Percentiles rank a stretch among this genome's conserved stretches.
Evolutionary conservation across 805 yeast species (phyloP).

Genomic region (Candida nemodendra): DNA sequence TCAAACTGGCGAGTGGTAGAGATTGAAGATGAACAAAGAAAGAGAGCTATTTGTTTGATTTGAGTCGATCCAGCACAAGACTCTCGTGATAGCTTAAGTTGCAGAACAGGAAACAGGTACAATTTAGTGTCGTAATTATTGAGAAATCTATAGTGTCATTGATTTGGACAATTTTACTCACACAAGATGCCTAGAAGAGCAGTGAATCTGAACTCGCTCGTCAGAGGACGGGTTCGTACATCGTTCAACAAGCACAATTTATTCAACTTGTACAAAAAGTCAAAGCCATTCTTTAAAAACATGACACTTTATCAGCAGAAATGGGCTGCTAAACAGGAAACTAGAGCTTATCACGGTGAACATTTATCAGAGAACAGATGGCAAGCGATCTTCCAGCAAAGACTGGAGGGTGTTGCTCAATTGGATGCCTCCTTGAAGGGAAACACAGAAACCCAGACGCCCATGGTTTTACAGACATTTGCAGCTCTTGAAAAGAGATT

Average conservation of each 20-base stretch:
- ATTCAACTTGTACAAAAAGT: constrained; percentile 82
- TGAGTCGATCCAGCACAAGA: too few species aligned
- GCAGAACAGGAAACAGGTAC: too few species aligned
- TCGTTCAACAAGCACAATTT: constrained; percentile 90
- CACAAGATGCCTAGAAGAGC: constrained; percentile 32
- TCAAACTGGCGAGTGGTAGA: too few species aligned
- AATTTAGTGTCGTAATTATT: too few species aligned
- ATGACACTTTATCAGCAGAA: constrained; percentile 86
- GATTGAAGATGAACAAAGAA: too few species aligned
- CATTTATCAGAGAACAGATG: constrained; percentile 81
- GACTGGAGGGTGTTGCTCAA: constrained; percentile 83
- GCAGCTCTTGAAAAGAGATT: constrained; percentile 86
- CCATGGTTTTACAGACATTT: constrained; percentile 83
- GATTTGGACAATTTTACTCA: too few species aligned
- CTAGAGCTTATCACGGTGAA: constrained; percentile 96
- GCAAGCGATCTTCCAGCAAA: constrained; percentile 66
- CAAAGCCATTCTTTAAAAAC: constrained; percentile 48
- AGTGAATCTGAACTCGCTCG: constrained; percentile 30
- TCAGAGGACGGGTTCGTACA: constrained; percentile 61
- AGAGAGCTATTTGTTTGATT: constrained; percentile 5
- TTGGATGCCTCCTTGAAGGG: constrained; percentile 78
- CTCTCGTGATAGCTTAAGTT: too few species aligned
- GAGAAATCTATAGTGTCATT: too few species aligned
- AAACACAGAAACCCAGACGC: constrained; percentile 58
- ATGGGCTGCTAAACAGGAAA: constrained; percentile 87